Percentiles rank a stretch among this genome's conserved stretches.
Conservation (phyloP, 2,329 filamentous ascomycete species). For the Trichoderma breve region DNA sequence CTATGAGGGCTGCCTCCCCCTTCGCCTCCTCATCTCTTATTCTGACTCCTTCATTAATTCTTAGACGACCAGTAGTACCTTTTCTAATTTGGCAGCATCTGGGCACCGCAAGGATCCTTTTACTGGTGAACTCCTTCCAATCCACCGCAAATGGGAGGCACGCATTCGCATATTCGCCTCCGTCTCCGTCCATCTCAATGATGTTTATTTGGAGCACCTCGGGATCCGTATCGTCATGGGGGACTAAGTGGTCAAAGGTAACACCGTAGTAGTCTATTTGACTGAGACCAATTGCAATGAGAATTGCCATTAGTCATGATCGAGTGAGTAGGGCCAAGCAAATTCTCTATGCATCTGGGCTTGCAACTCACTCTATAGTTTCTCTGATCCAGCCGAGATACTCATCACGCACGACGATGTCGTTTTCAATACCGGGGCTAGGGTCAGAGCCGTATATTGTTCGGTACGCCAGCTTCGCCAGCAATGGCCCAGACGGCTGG, state of each 20-base stretch:
- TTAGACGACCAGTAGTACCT: not conserved
- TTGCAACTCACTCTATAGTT: not conserved
- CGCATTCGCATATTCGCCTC: not conserved
- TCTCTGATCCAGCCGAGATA: not conserved
- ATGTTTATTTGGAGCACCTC: not conserved
- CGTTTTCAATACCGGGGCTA: not conserved
- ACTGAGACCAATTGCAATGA: not conserved
- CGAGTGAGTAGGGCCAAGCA: not conserved
- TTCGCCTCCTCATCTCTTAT: not conserved
- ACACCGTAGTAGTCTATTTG: not conserved
- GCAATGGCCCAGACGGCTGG: not conserved
- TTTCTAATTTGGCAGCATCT: not conserved
- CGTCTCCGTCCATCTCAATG: not conserved
- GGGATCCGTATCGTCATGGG: not conserved
- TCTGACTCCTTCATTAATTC: not conserved
- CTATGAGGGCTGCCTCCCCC: not conserved
- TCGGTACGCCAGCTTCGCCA: not conserved
- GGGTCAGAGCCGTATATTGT: not conserved
- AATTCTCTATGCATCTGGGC: not conserved
- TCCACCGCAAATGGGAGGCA: not conserved
- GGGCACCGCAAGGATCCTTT: not conserved
- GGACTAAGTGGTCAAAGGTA: not conserved
- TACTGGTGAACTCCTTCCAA: not conserved
- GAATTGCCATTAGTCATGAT: not conserved
- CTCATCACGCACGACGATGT: not conserved